Conservation (phyloP, 2,329 filamentous ascomycete genomes). For the Nectriaceae sp. region DNA sequence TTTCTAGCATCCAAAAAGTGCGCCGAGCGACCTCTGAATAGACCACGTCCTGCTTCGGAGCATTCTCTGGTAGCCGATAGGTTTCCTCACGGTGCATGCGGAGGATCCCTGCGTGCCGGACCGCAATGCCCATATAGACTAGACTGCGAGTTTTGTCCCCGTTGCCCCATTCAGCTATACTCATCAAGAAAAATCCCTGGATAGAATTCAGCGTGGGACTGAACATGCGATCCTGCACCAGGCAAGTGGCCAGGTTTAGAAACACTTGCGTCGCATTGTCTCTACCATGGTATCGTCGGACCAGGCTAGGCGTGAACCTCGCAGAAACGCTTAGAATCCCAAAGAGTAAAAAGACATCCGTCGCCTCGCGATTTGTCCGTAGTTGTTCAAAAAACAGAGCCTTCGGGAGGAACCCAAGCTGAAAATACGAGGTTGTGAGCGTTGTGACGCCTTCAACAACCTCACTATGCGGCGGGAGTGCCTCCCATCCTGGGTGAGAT, state of each 20-base stretch:
- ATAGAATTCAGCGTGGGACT: background rate
- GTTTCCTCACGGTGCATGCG: conserved; percentile 3
- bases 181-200: background rate
- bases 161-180: background rate
- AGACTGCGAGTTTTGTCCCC: background rate
- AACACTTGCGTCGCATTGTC: background rate
- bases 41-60: background rate
- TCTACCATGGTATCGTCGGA: background rate
- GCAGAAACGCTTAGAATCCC: background rate
- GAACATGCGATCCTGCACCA: background rate
- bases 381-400: background rate
- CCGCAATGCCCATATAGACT: background rate
- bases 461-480: background rate
- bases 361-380: background rate
- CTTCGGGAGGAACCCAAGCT: background rate
- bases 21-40: background rate
- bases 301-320: background rate
- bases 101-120: background rate
- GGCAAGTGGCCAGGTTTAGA: background rate
- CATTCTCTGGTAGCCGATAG: background rate
- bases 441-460: background rate
- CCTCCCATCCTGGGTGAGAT: background rate
- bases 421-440: background rate
- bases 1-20: conserved; percentile 1
- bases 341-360: background rate